Conservation (phyloP, 1,139 yeast species). For the Saccharomyces hybrid region DNA sequence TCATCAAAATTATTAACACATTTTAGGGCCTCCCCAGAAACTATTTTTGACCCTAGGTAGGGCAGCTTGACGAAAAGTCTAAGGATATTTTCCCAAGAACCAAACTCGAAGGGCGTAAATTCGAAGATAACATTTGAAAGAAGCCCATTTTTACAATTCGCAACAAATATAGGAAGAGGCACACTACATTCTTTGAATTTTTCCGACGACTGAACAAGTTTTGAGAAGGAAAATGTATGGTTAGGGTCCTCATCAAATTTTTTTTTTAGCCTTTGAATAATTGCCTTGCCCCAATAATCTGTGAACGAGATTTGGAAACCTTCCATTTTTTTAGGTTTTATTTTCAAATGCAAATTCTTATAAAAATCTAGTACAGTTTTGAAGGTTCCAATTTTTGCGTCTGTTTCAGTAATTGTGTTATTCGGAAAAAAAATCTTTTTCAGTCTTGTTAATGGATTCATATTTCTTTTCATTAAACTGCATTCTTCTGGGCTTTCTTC, state of each 20-base stretch:
- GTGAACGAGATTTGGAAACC: constrained; percentile 56
- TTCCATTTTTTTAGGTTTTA: constrained; percentile 41
- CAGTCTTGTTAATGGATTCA: constrained; percentile 12
- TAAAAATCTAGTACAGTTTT: constrained; percentile 41
- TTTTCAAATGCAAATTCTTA: constrained; percentile 45
- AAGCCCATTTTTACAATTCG: constrained; percentile 33
- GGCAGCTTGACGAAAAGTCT: constrained; percentile 46
- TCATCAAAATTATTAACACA: constrained; percentile 62
- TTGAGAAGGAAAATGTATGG: constrained; percentile 27
- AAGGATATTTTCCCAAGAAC: constrained; percentile 53
- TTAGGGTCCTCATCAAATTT: constrained; percentile 13
- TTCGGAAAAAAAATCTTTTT: constrained; percentile 13
- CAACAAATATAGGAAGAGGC: constrained; percentile 40
- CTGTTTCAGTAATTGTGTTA: not conserved
- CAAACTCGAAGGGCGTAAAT: constrained; percentile 61
- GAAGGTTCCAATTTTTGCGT: constrained; percentile 16
- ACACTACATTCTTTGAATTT: constrained; percentile 34
- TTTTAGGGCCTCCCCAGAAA: constrained; percentile 29
- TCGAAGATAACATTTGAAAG: constrained; percentile 38
- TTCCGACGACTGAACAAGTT: constrained; percentile 16
- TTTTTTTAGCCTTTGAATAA: constrained; percentile 38
- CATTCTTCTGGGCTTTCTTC: constrained; percentile 9
- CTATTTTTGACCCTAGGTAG: constrained; percentile 48
- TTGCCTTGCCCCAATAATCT: constrained; percentile 63
- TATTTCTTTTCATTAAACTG: constrained; percentile 19